A percentile compares a stretch with the other conserved stretches of the same genome.
These are phyloP conservation scores for Paraurostyla sp. DNA, from an alignment of 73 alveolate species.

Conservation along the genomic window DNA sequence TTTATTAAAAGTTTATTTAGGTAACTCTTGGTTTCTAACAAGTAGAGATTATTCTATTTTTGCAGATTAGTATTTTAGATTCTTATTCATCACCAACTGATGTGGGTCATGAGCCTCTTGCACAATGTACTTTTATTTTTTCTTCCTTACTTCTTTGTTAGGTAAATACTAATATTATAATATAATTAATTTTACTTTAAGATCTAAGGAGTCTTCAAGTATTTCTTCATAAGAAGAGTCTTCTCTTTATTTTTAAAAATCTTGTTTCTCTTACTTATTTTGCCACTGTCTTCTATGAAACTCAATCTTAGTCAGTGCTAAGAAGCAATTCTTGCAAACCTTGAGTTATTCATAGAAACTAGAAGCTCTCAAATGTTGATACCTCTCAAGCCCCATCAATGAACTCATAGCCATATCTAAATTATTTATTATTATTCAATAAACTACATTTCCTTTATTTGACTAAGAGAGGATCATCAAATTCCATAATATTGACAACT, in stretches of 20 bases:
- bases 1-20: not conserved
- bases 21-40: not conserved
- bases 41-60: constrained; percentile 8
- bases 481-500: not conserved
- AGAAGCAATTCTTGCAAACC: constrained; percentile 50
- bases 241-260: not conserved
- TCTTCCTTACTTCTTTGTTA: constrained; percentile 19
- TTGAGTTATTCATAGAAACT: constrained; percentile 5
- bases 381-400: constrained; percentile 15
- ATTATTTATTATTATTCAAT: not conserved
- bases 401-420: constrained; percentile 35
- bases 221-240: constrained; percentile 26
- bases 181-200: constrained; percentile 1
- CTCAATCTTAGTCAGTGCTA: constrained; percentile 49
- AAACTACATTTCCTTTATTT: constrained; percentile 18
- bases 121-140: not conserved
- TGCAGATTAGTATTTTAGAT: not conserved
- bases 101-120: constrained; percentile 55
- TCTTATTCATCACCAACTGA: not conserved
- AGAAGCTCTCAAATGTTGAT: constrained; percentile 39
- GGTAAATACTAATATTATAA: constrained; percentile 32
- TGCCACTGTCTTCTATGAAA: constrained; percentile 44
- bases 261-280: not conserved
- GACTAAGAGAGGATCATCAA: constrained; percentile 45
- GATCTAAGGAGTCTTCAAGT: constrained; percentile 24